Evolutionary conservation across 352 stramenopile species (phyloP).

Genomic region (Phytophthora idaei): DNA sequence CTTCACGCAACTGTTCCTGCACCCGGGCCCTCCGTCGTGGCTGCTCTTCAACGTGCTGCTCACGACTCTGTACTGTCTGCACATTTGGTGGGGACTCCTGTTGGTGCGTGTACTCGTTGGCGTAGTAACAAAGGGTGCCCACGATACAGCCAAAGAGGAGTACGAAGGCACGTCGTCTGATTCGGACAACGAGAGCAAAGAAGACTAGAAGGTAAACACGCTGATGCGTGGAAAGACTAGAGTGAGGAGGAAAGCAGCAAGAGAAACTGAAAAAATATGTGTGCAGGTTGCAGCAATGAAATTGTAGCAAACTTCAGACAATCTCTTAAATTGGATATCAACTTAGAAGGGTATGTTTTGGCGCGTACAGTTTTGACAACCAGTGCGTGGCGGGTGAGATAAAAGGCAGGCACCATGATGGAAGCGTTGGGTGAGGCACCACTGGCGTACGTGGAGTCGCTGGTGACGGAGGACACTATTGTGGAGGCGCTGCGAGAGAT

Average conservation of each 20-base stretch:
- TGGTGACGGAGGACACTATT: constrained; percentile 37
- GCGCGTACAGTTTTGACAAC: constrained; percentile 22
- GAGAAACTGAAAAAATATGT: constrained; percentile 12
- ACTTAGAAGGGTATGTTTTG: constrained; percentile 21
- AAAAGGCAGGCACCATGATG: constrained; percentile 30
- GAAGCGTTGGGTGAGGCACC: constrained; percentile 31
- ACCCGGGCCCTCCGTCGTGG: constrained; percentile 77
- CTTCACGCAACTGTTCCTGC: constrained; percentile 68
- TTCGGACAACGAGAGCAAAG: constrained; percentile 74
- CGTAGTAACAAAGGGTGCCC: constrained; percentile 72
- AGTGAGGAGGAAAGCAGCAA: constrained; percentile 9
- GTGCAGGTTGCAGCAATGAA: neutral
- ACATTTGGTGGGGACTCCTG: constrained; percentile 87
- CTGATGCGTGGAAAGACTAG: constrained; percentile 19
- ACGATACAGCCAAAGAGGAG: constrained; percentile 84
- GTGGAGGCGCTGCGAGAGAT: constrained; percentile 50
- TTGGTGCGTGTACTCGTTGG: constrained; percentile 72
- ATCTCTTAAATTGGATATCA: constrained; percentile 8
- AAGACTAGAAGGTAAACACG: constrained; percentile 47
- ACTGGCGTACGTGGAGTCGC: constrained; percentile 10
- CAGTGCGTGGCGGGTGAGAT: constrained; percentile 13
- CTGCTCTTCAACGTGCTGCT: constrained; percentile 86
- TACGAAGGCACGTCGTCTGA: constrained; percentile 87
- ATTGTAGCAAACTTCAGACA: constrained; percentile 4
- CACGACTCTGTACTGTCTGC: constrained; percentile 70